Evolutionary conservation across 768 basidiomycete genomes (phyloP), one percentile per base, ranked within the genome.

Genomic region (Rhodotorula toruloides): DNA sequence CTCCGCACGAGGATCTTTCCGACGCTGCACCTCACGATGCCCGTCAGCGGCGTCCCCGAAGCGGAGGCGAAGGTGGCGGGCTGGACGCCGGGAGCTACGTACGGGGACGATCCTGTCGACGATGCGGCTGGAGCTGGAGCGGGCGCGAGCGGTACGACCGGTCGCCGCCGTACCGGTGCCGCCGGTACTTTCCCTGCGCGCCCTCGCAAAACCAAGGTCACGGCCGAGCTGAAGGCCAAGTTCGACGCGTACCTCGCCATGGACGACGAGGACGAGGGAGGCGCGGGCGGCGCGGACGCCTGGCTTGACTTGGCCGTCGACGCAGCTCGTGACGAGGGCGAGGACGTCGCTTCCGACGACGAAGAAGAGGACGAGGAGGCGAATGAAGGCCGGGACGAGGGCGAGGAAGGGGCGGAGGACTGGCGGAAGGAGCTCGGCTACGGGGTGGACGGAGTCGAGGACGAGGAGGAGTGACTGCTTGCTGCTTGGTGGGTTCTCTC

Each of bases 171-270:
- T 17, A 21, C 40, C 7, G 40, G 16, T 19, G 39, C 40, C 25
- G 11, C 29, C 14, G 54, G 43, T 13, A 29, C 40, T 8, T 55
- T 55, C 29, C 12, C 9, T 11, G 42, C 52, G 44, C 56, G 56
- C 31, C 13, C n/a, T 19, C 40, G 37, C 13, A 53, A 44, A 39
- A 62, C 56, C 3, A 67, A 62, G 57, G 32, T 67, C 36, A 54
- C 32, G 12, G 37, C 19, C 25, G 61, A 54, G 21, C 55, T 50
- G 19, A 47, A 36, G 31, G 54, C 22, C 1, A n/a, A 47, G 32
- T 36, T 67, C 54, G 60, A 36, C 9, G 60, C 60, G 34, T 29
- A 54, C 13, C 43, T 62, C 27, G 66, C 60, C 13, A 7, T n/a
- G 29, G 55, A 58, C 47, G 54, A 61, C 37, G 65, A 66, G 13